Evolutionary conservation across 371 early-diverging fungal species (phyloP).

Genomic region (Coemansia sp.): DNA sequence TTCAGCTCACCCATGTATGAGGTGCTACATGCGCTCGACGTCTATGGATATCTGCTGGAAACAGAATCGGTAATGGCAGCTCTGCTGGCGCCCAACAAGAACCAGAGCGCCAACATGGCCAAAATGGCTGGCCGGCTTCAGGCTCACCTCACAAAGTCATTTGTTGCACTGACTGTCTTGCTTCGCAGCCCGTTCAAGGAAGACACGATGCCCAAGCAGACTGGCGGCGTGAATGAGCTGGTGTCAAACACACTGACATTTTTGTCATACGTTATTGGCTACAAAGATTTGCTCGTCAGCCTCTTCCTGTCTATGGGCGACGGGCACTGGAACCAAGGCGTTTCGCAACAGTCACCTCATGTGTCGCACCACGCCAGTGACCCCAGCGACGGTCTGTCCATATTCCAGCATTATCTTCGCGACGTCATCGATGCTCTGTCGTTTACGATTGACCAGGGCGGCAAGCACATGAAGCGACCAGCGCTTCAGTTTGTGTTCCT

Average conservation of each 20-base stretch:
- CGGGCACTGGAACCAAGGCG: slow-evolving; percentile 51
- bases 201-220: slow-evolving; percentile 47
- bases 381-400: slow-evolving; percentile 50
- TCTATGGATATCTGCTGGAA: slow-evolving; percentile 58
- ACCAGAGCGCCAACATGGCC: slow-evolving; percentile 34
- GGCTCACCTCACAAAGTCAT: slow-evolving; percentile 37
- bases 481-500: slow-evolving; percentile 50
- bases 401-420: slow-evolving; percentile 52
- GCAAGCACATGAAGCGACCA: slow-evolving; percentile 52
- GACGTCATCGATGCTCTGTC: slow-evolving; percentile 48
- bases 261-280: slow-evolving; percentile 42
- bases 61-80: slow-evolving; percentile 29
- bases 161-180: slow-evolving; percentile 34
- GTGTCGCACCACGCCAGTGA: slow-evolving; percentile 42
- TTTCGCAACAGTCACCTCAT: slow-evolving; percentile 17
- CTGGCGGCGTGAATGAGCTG: slow-evolving; percentile 50
- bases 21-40: slow-evolving; percentile 75
- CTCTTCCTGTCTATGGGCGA: slow-evolving; percentile 52
- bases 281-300: slow-evolving; percentile 45
- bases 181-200: slow-evolving; percentile 44
- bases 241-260: slow-evolving; percentile 41
- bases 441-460: slow-evolving; percentile 43
- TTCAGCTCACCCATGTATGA: slow-evolving; percentile 67
- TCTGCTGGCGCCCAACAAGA: slow-evolving; percentile 28
- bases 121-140: slow-evolving; percentile 38